Evolutionary conservation across 2,329 filamentous ascomycete species (phyloP), one percentile per base, ranked within the genome.

Genomic region (Pseudocercospora ulei): DNA sequence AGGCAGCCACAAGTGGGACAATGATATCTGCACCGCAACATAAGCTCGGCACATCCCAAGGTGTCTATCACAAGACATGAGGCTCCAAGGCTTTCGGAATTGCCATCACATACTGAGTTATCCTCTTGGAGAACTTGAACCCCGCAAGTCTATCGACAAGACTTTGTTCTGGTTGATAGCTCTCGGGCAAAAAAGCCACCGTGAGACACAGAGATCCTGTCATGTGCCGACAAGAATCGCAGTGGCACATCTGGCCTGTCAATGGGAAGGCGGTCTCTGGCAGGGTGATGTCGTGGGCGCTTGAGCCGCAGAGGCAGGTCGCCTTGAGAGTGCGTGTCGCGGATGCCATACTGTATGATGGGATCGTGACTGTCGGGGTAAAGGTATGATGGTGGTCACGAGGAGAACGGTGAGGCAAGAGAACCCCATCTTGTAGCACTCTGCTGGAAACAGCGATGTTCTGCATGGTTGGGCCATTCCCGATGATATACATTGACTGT

Each of bases 1-100:
- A 69, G 66, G 5, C 65, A 63, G 19, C 70, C 70, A 45, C 71
- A 75, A 14, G 56, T 68, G 9, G 54, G 54, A 54, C 71, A 75
- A 51, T 71, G 70, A 49, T 66, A 71, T n/a, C 25, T 28, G 25
- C 60, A 28, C 25, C 12, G 13, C n/a, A 28, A 14, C 5, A 28
- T n/a, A n/a, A n/a, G n/a, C n/a, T n/a, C n/a, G n/a, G n/a, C n/a
- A n/a, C n/a, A n/a, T n/a, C n/a, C n/a, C n/a, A n/a, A n/a, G n/a
- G n/a, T n/a, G n/a, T n/a, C n/a, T n/a, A n/a, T n/a, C n/a, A n/a
- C n/a, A n/a, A n/a, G n/a, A n/a, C n/a, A n/a, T n/a, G n/a, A n/a
- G n/a, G n/a, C n/a, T n/a, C n/a, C n/a, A n/a, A n/a, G n/a, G n/a
- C n/a, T n/a, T n/a, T n/a, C n/a, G n/a, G n/a, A n/a, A n/a, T n/a